A percentile compares a stretch with the other conserved stretches of the same genome.
These are phyloP conservation scores for Orbilia quercus DNA, from an alignment of 2,329 filamentous ascomycete species.

Conservation along the genomic window DNA sequence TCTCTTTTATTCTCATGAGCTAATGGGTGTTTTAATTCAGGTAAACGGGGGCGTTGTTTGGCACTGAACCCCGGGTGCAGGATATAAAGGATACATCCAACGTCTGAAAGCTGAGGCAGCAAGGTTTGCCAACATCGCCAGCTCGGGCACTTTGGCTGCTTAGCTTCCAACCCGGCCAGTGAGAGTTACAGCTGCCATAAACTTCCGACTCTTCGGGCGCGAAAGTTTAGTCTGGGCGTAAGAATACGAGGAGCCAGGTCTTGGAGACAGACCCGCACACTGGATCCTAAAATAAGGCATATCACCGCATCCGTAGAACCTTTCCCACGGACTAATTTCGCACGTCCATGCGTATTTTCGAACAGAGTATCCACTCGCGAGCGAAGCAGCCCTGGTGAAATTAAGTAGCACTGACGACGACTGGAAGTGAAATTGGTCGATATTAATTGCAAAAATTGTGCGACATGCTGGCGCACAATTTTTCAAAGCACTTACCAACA, in stretches of 20 bases:
- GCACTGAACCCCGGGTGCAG: slow-evolving; percentile 38
- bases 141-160: slow-evolving; percentile 45
- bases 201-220: slow-evolving; percentile 17
- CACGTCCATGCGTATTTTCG: slow-evolving; percentile 20
- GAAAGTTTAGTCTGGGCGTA: slow-evolving; percentile 22
- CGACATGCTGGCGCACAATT: slow-evolving; percentile 31
- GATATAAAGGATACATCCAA: slow-evolving; percentile 17
- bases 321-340: slow-evolving; percentile 34
- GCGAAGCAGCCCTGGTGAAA: slow-evolving; percentile 9
- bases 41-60: slow-evolving; percentile 18
- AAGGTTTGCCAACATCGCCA: slow-evolving; percentile 11
- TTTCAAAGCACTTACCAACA: slow-evolving; percentile 5
- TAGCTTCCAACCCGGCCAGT: slow-evolving; percentile 20
- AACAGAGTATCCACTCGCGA: slow-evolving; percentile 13
- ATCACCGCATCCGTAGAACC: slow-evolving; percentile 42
- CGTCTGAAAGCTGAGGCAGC: slow-evolving; percentile 14
- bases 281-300: slow-evolving; percentile 36
- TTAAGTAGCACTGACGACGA: slow-evolving; percentile 27
- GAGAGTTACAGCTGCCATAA: slow-evolving; percentile 41
- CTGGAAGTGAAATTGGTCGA: slow-evolving; percentile 44
- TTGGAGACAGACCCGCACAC: slow-evolving; percentile 4
- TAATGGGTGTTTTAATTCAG: background rate
- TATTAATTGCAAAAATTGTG: slow-evolving; percentile 24
- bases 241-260: slow-evolving; percentile 34
- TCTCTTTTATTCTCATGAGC: background rate